A percentile compares a stretch with the other conserved stretches of the same genome.
Conservation (phyloP, 768 basidiomycete genomes). For the Tylopilus rubrobrunneus region DNA sequence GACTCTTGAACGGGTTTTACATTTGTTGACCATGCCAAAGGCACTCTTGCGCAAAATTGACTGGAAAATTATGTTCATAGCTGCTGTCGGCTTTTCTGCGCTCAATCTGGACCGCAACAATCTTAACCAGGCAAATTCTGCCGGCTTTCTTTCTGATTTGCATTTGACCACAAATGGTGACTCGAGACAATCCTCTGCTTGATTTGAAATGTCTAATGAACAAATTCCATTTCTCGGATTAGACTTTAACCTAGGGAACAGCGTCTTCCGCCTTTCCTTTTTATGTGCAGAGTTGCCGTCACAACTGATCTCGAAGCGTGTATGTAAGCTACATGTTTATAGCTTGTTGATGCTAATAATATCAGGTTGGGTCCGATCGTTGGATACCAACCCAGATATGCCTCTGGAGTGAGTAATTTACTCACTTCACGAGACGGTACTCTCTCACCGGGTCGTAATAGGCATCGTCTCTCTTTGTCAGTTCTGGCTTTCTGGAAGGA, state of each 20-base stretch:
- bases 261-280: constrained; percentile 48
- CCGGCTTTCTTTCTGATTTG: constrained; percentile 55
- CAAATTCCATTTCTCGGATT: neutral
- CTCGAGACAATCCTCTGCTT: neutral
- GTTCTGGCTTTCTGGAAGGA: constrained; percentile 53
- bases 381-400: constrained; percentile 63
- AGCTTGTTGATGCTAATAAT: neutral
- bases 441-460: constrained; percentile 5
- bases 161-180: constrained; percentile 44
- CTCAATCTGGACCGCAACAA: constrained; percentile 54
- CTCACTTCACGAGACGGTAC: neutral
- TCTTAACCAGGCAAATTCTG: constrained; percentile 53
- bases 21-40: constrained; percentile 20
- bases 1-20: neutral
- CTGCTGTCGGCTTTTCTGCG: constrained; percentile 53
- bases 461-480: constrained; percentile 46
- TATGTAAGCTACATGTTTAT: constrained; percentile 21
- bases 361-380: constrained; percentile 54
- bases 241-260: constrained; percentile 59
- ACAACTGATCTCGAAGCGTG: constrained; percentile 57
- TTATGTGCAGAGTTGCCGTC: constrained; percentile 58
- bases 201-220: neutral
- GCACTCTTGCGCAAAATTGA: constrained; percentile 52
- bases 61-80: constrained; percentile 58
- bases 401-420: constrained; percentile 37